Percentiles rank a stretch among this genome's conserved stretches.
Evolutionary conservation across 140 eudicot species (phyloP).

Genomic region (Oenanthe javanica): DNA sequence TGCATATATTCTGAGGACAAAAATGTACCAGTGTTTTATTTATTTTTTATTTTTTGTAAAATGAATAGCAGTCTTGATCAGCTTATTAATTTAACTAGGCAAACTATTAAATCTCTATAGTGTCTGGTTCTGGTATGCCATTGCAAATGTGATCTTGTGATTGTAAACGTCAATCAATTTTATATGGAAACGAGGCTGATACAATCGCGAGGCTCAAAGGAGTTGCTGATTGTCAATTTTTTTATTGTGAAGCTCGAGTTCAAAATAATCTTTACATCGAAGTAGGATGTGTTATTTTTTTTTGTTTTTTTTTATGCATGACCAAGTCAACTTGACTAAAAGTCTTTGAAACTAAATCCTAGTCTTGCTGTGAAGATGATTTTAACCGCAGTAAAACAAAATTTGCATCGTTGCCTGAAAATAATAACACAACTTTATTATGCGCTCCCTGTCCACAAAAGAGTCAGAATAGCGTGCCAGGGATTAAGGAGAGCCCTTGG

Average conservation of each 20-base stretch:
- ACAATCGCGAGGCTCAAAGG: not conserved
- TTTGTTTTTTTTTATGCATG: no score
- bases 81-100: not conserved
- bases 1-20: not conserved
- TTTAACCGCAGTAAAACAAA: no score
- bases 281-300: not conserved
- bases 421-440: no score
- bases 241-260: not conserved
- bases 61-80: not conserved
- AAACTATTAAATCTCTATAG: not conserved
- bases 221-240: not conserved
- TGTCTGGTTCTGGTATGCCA: not conserved
- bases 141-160: not conserved
- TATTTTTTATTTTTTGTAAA: not conserved
- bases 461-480: not conserved
- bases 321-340: no score
- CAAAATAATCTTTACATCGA: not conserved
- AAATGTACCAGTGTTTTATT: not conserved
- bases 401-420: no score
- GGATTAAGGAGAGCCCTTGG: not conserved
- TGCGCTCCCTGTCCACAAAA: no score
- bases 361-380: no score
- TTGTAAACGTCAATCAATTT: no score
- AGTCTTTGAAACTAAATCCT: no score
- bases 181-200: not conserved